Base-by-base conservation (phyloP, 768 basidiomycete species). In the Boletus insuetus region DNA sequence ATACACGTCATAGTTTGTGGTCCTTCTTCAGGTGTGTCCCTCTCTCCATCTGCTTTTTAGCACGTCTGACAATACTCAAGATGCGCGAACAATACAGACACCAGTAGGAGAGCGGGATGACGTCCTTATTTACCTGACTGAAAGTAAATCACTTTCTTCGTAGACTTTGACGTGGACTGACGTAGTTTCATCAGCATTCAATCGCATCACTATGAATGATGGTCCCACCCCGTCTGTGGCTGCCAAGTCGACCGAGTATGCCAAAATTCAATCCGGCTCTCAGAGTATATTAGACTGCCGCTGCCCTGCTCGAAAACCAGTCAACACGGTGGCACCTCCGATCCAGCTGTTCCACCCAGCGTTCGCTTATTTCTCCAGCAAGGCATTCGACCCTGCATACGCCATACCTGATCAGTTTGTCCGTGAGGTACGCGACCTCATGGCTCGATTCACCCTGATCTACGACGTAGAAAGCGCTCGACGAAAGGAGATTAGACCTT, bases 361-460 rank as follows among this genome's bases (percentile, higher is more conserved):
- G 20, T 73, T 74, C 34, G 59, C 63, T 14, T 42, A 48, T 20
- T 73, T 74, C 54, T 47, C 46, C 4, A 61, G 53, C 46, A 65
- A 58, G 37, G 67, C 60, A 20, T 63, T 53, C 29, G 38, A 59
- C 17, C 53, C 58, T 0, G 1, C 16, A 1, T 54, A 64, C 8
- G 3, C 42, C 3, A 53, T 57, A 31, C 58, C 63, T 1, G 3
- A 40, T n/a, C 47, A 63, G 16, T 19, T 55, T 16, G 19, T 68
- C 16, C 46, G 2, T 6, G 1, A 53, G 1, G 47, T 56, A 9
- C 38, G 38, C 2, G 22, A 58, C 3, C 51, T 73, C 26, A 58
- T 66, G 53, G 3, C 2, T 32, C 10, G 4, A 32, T 62, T 64
- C 13, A 55, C 65, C 12, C 16, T 13, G 4, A 65, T 71, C 34